These are phyloP conservation scores for Acanthamoeba comandoni DNA, from an alignment of 208 protist species.

Conservation along the genomic window DNA sequence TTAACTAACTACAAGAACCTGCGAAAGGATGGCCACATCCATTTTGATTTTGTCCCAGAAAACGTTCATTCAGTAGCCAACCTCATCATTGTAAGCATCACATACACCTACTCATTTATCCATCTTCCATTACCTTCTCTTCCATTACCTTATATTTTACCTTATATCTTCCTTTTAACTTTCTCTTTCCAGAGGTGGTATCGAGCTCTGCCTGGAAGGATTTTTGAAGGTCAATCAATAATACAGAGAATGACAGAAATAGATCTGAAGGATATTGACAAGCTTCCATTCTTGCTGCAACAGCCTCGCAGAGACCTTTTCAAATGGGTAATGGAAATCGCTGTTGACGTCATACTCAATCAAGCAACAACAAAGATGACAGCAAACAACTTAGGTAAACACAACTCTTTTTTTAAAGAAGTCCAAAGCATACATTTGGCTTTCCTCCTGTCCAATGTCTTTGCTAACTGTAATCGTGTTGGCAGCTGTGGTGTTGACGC, in stretches of 20 bases:
- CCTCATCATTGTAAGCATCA: slow-evolving; percentile 14
- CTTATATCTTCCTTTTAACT: no score
- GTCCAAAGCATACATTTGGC: no score
- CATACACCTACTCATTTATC: no score
- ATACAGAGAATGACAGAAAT: not conserved
- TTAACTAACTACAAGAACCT: not conserved
- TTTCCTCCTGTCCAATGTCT: no score
- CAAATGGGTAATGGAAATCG: not conserved
- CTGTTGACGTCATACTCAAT: not conserved
- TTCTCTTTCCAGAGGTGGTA: not conserved
- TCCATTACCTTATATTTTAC: not conserved
- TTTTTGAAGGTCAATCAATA: not conserved
- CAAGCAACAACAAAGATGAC: not conserved
- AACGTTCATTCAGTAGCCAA: not conserved
- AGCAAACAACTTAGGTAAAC: not conserved
- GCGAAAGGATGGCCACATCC: not conserved
- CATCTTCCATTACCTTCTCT: not conserved
- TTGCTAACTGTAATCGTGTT: no score
- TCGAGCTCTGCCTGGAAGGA: not conserved
- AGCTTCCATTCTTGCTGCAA: not conserved
- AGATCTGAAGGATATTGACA: not conserved
- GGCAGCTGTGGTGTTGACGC: no score
- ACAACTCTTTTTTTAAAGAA: no score
- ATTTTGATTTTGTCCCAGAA: not conserved
- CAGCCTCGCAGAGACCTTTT: not conserved